Base-by-base conservation (phyloP, 495 filamentous ascomycete genomes). In the Aspergillus mulundensis region DNA sequence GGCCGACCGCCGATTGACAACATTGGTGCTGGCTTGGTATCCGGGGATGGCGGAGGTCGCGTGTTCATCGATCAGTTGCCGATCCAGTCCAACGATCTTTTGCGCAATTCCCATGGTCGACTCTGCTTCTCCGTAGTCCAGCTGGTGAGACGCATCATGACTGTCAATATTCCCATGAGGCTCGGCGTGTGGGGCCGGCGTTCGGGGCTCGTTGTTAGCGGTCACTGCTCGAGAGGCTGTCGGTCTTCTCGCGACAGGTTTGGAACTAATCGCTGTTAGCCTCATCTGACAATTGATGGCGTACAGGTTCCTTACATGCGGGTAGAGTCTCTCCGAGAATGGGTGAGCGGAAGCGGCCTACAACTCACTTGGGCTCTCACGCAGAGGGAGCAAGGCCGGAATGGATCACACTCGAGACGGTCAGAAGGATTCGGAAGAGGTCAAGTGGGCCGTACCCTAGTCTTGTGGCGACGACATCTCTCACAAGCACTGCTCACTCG, bases 41-140 rank as follows among this genome's bases (percentile, higher is more conserved):
- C 67, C 67, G n/a, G 67, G 67, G 20, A 70, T 70, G n/a, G 67
- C 67, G 14, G 57, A 66, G 11, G 67, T 68, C 16, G 61, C 59
- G 21, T 58, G 63, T 32, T 64, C 63, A 34, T 64, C 62, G 4
- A 66, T 54, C 28, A 56, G 62, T 16, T 65, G 62, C 20, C 57
- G 60, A 20, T 54, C 59, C 16, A 66, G 54, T 42, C 60, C 60
- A 57, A 56, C 63, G 7, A 66, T 66, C 44, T 63, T 64, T 19
- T 54, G 59, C 28, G 65, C 60, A 40, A 70, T 64, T 14, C 67
- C 67, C 44, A 67, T 54, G 0, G 65, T 60, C 1, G 65, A 70
- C 43, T 64, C 60, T 7, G 59, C 64, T 39, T 66, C 65, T 10
- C 59, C 66, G 19, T 53, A 66, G 23, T 66, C 47, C 6, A 61